Evolutionary conservation across 176 grass and related monocot genomes (phyloP).

Genomic region (Otatea glauca): DNA sequence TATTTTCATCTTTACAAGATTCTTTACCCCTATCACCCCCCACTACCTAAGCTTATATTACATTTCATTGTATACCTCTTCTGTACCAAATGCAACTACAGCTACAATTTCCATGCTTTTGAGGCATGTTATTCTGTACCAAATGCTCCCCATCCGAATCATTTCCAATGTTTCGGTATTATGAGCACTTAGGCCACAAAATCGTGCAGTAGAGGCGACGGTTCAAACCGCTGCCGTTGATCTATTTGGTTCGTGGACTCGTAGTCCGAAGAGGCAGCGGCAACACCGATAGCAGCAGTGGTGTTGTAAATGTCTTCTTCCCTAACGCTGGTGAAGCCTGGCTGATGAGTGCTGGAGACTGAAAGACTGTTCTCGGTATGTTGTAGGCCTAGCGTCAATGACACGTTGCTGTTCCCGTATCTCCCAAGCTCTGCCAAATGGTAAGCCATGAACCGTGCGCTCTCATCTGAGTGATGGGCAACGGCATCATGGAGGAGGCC

Average conservation of each 20-base stretch:
- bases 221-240: constrained; percentile 60
- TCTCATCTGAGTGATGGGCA: constrained; percentile 42
- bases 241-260: constrained; percentile 52
- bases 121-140: constrained; percentile 62
- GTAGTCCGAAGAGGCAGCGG: constrained; percentile 45
- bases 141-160: constrained; percentile 44
- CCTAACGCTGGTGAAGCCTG: constrained; percentile 49
- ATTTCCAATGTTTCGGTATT: background rate
- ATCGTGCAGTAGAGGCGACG: constrained; percentile 80
- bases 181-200: constrained; percentile 75
- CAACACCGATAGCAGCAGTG: constrained; percentile 36
- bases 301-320: constrained; percentile 62
- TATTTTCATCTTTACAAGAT: constrained; percentile 81
- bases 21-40: constrained; percentile 61
- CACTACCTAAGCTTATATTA: constrained; percentile 60
- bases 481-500: constrained; percentile 59
- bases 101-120: constrained; percentile 63
- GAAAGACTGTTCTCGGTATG: constrained; percentile 58
- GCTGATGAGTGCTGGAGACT: constrained; percentile 58
- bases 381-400: constrained; percentile 84
- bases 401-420: constrained; percentile 64
- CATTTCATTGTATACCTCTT: constrained; percentile 71
- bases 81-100: constrained; percentile 72
- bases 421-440: constrained; percentile 66
- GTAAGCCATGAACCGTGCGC: constrained; percentile 63